These are phyloP conservation scores for Porpolomopsis calyptriformis DNA, from an alignment of 768 basidiomycete genomes.

Conservation along the genomic window DNA sequence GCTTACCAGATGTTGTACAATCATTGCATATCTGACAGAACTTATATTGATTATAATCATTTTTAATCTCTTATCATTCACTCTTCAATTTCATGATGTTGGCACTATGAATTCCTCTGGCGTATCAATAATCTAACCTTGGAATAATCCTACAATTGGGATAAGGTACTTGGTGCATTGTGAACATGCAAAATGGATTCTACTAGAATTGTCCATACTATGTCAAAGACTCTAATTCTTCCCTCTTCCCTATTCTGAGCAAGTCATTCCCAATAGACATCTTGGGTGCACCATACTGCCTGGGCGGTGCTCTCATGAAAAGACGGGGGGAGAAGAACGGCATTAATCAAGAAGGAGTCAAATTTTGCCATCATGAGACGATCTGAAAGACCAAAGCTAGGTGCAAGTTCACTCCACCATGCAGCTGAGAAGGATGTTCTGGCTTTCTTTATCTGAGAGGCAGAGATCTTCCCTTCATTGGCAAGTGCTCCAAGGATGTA, in stretches of 20 bases:
- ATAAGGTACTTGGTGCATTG: slow-evolving; percentile 1
- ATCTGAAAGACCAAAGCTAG: slow-evolving; percentile 3
- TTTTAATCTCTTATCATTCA: too few species aligned
- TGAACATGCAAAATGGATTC: neutral
- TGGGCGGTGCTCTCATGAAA: neutral
- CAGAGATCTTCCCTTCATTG: too few species aligned
- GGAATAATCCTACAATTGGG: slow-evolving; percentile 2
- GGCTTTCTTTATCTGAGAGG: slow-evolving; percentile 3
- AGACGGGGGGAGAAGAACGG: slow-evolving; percentile 3
- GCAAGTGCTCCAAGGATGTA: too few species aligned
- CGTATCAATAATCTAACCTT: slow-evolving; percentile 6
- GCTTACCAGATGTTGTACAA: too few species aligned
- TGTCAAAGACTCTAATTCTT: slow-evolving; percentile 3
- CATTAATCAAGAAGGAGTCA: neutral
- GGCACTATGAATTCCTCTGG: slow-evolving; percentile 4
- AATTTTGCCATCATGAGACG: neutral
- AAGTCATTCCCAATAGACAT: slow-evolving; percentile 10
- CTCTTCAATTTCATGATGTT: too few species aligned
- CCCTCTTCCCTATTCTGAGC: slow-evolving; percentile 1
- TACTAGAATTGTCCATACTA: neutral
- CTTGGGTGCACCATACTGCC: slow-evolving; percentile 8
- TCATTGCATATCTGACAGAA: too few species aligned
- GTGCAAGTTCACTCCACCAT: slow-evolving; percentile 11
- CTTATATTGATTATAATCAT: too few species aligned
- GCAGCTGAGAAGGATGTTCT: slow-evolving; percentile 11